Evolutionary conservation across 305 asterid species (phyloP), one percentile per base, ranked within the genome.

Genomic region (Fraxinus platypoda): DNA sequence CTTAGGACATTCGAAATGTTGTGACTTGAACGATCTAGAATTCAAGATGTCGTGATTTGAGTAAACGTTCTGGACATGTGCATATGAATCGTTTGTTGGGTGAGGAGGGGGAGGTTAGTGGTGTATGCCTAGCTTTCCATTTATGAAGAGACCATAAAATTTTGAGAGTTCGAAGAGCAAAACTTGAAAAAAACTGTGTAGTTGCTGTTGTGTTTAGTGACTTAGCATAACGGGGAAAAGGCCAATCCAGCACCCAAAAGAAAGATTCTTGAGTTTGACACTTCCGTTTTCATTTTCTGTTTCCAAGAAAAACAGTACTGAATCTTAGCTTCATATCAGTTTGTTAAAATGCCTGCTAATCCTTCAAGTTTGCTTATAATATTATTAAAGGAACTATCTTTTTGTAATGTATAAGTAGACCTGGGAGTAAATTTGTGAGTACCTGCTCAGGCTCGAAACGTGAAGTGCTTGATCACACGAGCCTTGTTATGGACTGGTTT

Each of bases 101-200:
- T 57, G 68, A 57, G 23, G 26, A 28, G 31, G 31, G 13, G 3
- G 30, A 4, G 70, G 13, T 6, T 52, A 74, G 75, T 46, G 54
- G 41, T 15, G 23, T 38, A 74, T 80, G 72, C 78, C 68, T 85
- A 83, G 84, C 85, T 88, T 86, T 82, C 85, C 77, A 34, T 86
- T 82, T 86, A 82, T 81, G 81, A 82, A 84, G 57, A 82, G 81
- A 85, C 84, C 83, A 62, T 43, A 82, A 30, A 23, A 21, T 8
- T 62, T 33, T 7, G 33, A 62, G 72, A 62, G 72, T 62, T 62
- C 26, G 31, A 23, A 62, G 72, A 62, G 74, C 26, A 74, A 74
- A 59, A 59, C 28, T 19, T n/a, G 66, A 19, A 43, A 1, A 72
- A 8, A 54, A 31, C 81, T 30, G 81, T 71, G 81, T 38, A 79